Evolutionary conservation across 2,329 filamentous ascomycete genomes (phyloP), one percentile per base, ranked within the genome.

Genomic region (Nemania serpens): DNA sequence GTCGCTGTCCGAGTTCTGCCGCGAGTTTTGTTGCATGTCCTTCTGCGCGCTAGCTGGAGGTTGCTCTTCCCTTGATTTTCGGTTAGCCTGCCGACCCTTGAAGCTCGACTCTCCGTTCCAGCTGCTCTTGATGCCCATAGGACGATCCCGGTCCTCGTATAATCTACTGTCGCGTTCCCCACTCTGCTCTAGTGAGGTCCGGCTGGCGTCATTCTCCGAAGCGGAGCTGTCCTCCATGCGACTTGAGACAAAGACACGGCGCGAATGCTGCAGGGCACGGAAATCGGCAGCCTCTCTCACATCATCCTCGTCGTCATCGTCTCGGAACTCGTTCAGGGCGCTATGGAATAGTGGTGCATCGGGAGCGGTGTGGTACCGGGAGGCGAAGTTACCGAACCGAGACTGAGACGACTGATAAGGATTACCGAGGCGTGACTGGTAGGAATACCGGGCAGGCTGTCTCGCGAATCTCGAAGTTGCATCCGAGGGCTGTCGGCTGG

Each of bases 331-430:
- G 74, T 97, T 93, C 15, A 93, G 86, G 4, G 91, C 88, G 71
- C 92, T 96, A 76, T 95, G 93, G 75, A 99, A 98, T n/a, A 99
- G 82, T 57, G 95, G 95, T 10, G 94, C 93, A 68, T 93, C 91
- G 59, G 91, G 89, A 18, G 82, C 81, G 46, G 86, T 82, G 4
- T 89, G 85, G 62, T 90, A 88, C 52, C 93, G 85, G 11, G 91
- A 92, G 29, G 89, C 87, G 74, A 97, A 96, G 33, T 96, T 93
- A 67, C 96, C 93, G 68, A 92, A 85, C 48, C 93, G 88, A 2
- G 91, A 91, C 45, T 85, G 83, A 12, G 83, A 78, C 55, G 86
- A 84, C 71, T 91, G 89, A 78, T 97, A 97, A 9, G 93, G 92
- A 73, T 95, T 94, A 43, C 86, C 88, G 50, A 75, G 66, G 29